A percentile compares a stretch with the other conserved stretches of the same genome.
Evolutionary conservation across 2,329 filamentous ascomycete genomes (phyloP).

Genomic region (Ophiostoma piceae): DNA sequence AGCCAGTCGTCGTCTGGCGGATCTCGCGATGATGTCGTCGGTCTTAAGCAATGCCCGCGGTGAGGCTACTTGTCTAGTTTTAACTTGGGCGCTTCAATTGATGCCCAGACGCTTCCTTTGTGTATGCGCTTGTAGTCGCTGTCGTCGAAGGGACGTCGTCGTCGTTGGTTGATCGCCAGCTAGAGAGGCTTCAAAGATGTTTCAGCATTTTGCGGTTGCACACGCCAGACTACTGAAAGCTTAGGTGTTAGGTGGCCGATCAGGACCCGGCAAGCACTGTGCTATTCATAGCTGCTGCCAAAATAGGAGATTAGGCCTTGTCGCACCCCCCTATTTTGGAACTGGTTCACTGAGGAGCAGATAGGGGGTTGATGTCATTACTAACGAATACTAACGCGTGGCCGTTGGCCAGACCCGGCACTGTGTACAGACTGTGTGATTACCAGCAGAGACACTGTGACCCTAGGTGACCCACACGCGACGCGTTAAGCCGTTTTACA

Average conservation of each 20-base stretch:
- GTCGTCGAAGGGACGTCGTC: slow-evolving; percentile 1
- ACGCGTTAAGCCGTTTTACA: slow-evolving; percentile 21
- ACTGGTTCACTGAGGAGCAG: not conserved
- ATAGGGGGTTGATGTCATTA: slow-evolving; percentile 7
- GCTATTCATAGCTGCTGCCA: not conserved
- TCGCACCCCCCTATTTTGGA: slow-evolving; percentile 12
- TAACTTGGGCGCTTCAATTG: not conserved
- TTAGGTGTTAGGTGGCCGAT: not conserved
- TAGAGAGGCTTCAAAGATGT: not conserved
- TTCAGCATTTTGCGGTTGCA: not conserved
- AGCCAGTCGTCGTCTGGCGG: not conserved
- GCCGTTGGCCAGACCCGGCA: not conserved
- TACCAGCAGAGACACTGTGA: not conserved
- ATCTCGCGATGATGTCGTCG: not conserved
- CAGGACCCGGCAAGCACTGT: slow-evolving; percentile 1
- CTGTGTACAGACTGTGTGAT: slow-evolving; percentile 2
- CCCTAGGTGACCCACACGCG: slow-evolving; percentile 14
- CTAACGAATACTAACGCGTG: slow-evolving; percentile 1
- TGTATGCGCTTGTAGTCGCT: not conserved
- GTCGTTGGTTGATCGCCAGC: not conserved
- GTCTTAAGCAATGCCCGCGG: not conserved
- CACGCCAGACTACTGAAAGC: too few relatives aligned
- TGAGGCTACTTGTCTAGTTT: not conserved
- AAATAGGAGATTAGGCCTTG: not conserved
- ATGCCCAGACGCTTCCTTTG: not conserved